A percentile compares a stretch with the other conserved stretches of the same genome.
Evolutionary conservation across 305 asterid genomes (phyloP).

Genomic region (Fraxinus greggii): DNA sequence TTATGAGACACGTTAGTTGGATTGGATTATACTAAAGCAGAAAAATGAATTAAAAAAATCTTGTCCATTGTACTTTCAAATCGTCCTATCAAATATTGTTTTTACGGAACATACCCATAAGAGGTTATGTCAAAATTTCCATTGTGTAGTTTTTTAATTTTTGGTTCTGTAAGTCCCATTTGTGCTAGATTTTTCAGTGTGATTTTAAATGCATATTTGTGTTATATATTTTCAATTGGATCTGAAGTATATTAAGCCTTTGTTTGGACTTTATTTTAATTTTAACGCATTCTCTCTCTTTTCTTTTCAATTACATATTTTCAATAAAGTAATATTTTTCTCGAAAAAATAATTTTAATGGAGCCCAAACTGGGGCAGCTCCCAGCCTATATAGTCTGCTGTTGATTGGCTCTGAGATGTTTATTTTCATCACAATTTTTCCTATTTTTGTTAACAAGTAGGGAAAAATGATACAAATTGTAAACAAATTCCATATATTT

Average conservation of each 20-base stretch:
- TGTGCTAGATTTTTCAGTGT: conserved; percentile 17
- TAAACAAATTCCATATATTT: not conserved
- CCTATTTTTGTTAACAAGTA: not conserved
- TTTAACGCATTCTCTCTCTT: too few relatives aligned
- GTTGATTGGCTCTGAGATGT: not conserved
- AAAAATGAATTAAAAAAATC: not conserved
- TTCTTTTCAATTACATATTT: not conserved
- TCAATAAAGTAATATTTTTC: not conserved
- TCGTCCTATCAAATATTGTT: not conserved
- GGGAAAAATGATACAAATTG: not conserved
- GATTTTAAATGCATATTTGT: conserved; percentile 25
- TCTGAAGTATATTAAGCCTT: not conserved
- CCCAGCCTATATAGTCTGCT: not conserved
- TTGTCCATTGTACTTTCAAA: not conserved
- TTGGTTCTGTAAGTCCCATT: not conserved
- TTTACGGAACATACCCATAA: not conserved
- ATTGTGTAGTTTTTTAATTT: conserved; percentile 8
- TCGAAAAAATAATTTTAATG: not conserved
- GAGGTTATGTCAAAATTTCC: conserved; percentile 22
- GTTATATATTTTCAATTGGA: conserved; percentile 26
- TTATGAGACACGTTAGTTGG: conserved; percentile 28
- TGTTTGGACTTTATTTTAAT: not conserved
- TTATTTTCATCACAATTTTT: not conserved
- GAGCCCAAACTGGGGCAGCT: not conserved
- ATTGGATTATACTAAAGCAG: not conserved